Evolutionary conservation across 225 moss, liverwort and hornwort species (phyloP).

Genomic region (Pleurozium schreberi): DNA sequence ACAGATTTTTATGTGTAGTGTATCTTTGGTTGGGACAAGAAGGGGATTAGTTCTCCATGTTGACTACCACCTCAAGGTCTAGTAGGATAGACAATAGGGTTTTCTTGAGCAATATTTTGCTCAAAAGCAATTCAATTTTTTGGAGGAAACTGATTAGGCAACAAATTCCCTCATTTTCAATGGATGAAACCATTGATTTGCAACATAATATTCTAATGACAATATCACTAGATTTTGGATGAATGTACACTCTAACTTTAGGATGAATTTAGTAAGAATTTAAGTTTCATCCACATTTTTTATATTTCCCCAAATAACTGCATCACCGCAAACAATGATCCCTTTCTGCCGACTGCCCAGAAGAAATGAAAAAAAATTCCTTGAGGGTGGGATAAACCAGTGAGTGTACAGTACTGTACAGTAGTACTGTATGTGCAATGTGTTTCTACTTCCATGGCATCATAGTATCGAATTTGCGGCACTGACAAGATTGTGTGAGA

Average conservation of each 20-base stretch:
- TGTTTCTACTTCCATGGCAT: not conserved
- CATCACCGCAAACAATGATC: not conserved
- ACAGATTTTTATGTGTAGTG: too few species aligned
- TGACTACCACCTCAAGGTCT: not conserved
- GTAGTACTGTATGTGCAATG: not conserved
- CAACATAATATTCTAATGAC: not conserved
- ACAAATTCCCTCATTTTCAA: not conserved
- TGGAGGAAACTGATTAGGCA: not conserved
- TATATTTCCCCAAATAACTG: not conserved
- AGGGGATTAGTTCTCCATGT: not conserved
- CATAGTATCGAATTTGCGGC: not conserved
- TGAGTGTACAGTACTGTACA: not conserved
- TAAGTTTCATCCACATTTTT: not conserved
- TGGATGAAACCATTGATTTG: not conserved
- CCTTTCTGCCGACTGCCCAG: not conserved
- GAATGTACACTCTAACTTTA: not conserved
- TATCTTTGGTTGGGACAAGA: too few species aligned
- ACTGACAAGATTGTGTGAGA: not conserved
- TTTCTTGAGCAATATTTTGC: too few species aligned
- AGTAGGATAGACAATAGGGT: not conserved
- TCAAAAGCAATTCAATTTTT: too few species aligned
- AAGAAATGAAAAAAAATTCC: not conserved
- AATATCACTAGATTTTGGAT: not conserved
- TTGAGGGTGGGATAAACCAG: not conserved
- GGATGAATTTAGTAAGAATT: not conserved